These are phyloP conservation scores for Talaromyces piceae DNA, from an alignment of 2,329 filamentous ascomycete species.

Conservation along the genomic window DNA sequence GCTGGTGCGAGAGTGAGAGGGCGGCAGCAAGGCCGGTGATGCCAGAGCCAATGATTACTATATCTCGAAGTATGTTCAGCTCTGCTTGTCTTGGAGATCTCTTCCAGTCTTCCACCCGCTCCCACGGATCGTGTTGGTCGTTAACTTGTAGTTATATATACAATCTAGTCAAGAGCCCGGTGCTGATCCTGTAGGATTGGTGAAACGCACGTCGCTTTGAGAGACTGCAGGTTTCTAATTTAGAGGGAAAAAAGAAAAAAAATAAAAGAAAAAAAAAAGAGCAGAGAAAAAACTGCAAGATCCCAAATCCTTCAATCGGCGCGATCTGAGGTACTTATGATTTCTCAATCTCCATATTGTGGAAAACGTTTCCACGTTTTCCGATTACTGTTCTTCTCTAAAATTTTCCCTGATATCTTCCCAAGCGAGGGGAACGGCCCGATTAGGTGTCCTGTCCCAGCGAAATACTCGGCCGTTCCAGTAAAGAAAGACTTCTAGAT, in stretches of 20 bases:
- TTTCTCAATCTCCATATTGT: background rate
- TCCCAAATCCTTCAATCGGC: background rate
- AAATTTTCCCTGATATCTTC: background rate
- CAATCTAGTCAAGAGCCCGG: background rate
- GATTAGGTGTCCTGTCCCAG: background rate
- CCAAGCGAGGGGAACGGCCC: background rate
- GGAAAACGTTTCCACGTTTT: background rate
- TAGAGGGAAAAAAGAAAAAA: too few species aligned
- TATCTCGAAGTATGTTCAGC: slow-evolving; percentile 11
- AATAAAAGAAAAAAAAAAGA: too few species aligned
- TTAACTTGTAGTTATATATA: background rate
- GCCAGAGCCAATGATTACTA: slow-evolving; percentile 28
- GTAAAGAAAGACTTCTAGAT: background rate
- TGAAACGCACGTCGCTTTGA: background rate
- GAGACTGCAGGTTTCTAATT: background rate
- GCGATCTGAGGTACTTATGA: background rate
- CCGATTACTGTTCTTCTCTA: background rate
- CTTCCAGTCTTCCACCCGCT: background rate
- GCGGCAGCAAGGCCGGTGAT: slow-evolving; percentile 29
- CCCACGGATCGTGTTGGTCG: background rate
- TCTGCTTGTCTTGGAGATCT: background rate
- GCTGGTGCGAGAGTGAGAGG: slow-evolving; percentile 25
- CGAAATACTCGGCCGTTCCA: background rate
- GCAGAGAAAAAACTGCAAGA: too few species aligned
- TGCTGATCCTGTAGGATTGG: background rate